Evolutionary conservation across 768 basidiomycete genomes (phyloP).

Genomic region (Phaeotremella skinneri): DNA sequence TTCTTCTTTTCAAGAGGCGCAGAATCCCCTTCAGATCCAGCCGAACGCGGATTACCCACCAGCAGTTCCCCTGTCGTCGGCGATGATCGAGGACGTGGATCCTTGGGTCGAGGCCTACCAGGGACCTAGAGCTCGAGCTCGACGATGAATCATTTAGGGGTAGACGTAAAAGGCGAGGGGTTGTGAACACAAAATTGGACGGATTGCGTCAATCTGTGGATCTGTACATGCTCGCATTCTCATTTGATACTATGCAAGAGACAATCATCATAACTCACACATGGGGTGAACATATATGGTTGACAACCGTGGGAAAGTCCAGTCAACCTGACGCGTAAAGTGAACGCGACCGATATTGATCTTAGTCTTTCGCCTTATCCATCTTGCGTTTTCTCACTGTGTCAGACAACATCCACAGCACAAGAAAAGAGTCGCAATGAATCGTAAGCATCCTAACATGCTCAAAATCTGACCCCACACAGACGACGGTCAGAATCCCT

Average conservation of each 20-base stretch:
- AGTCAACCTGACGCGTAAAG: neutral
- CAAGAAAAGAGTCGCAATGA: neutral
- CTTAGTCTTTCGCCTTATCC: neutral
- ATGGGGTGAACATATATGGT: too few relatives aligned
- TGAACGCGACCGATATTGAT: neutral
- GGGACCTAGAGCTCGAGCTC: neutral
- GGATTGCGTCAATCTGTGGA: too few relatives aligned
- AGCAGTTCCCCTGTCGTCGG: neutral
- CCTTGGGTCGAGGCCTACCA: neutral
- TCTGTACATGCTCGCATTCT: too few relatives aligned
- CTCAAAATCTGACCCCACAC: neutral
- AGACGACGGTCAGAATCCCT: constrained; percentile 41
- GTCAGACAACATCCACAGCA: too few relatives aligned
- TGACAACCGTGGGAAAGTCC: too few relatives aligned
- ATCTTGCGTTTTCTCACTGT: too few relatives aligned
- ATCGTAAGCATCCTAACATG: neutral
- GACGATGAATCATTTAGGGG: too few relatives aligned
- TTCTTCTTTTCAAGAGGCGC: constrained; percentile 49
- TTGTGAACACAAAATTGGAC: too few relatives aligned
- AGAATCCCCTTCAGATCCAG: neutral
- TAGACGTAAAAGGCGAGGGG: too few relatives aligned
- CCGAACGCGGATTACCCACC: neutral
- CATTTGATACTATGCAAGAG: too few relatives aligned
- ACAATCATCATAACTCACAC: too few relatives aligned
- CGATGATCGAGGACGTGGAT: neutral